A percentile compares a stretch with the other conserved stretches of the same genome.
Conservation (phyloP, 2,329 filamentous ascomycete species). For the Phyllachora maydis region DNA sequence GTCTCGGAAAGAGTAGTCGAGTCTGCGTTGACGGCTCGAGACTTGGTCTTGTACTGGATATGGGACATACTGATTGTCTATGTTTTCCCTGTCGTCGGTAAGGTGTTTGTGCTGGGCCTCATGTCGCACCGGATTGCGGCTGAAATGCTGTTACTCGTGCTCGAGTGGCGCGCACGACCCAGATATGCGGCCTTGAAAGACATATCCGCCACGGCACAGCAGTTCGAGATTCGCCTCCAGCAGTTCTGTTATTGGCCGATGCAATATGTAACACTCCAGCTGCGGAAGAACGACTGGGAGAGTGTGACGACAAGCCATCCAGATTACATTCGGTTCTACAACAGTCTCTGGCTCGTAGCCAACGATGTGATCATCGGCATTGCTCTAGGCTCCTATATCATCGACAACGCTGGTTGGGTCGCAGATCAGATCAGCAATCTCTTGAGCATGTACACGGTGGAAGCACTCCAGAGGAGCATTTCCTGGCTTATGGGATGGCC, state of each 20-base stretch:
- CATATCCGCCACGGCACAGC: constrained; percentile 87
- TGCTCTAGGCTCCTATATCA: constrained; percentile 86
- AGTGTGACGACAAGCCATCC: constrained; percentile 90
- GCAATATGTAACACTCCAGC: constrained; percentile 81
- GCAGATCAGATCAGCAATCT: constrained; percentile 59
- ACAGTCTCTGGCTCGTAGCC: constrained; percentile 92
- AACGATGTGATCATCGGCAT: constrained; percentile 99
- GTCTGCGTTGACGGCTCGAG: constrained; percentile 71
- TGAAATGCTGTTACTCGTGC: constrained; percentile 54
- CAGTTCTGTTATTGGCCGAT: constrained; percentile 99
- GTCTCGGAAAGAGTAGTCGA: constrained; percentile 90
- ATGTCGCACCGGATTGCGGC: constrained; percentile 63
- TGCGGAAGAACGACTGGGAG: constrained; percentile 79
- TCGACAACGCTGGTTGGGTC: constrained; percentile 78
- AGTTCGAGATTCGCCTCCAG: constrained; percentile 88
- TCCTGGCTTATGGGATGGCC: constrained; percentile 93
- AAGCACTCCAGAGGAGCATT: constrained; percentile 74
- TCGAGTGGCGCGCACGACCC: constrained; percentile 70
- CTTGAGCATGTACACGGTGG: constrained; percentile 65
- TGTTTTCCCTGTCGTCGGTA: constrained; percentile 56
- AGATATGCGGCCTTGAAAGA: constrained; percentile 79
- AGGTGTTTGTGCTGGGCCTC: constrained; percentile 55
- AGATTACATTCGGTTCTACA: constrained; percentile 98
- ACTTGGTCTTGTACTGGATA: constrained; percentile 46
- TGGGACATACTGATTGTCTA: constrained; percentile 56